Base-by-base conservation (phyloP, 1,284 basidiomycete species). In the Ustilago trichophora region DNA sequence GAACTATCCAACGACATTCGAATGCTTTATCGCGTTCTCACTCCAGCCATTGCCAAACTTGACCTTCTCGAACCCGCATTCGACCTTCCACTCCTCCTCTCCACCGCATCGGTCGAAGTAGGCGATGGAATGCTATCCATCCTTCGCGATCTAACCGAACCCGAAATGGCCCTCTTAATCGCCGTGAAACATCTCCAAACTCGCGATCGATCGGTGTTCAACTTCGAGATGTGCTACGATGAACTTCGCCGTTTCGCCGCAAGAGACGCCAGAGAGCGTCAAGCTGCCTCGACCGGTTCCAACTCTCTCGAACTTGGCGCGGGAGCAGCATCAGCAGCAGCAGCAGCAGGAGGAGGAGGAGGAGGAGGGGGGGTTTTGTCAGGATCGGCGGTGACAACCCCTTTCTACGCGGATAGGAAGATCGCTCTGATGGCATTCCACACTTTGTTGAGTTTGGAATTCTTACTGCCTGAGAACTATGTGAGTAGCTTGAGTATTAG, bases 161-260 rank as follows among this genome's bases (percentile, higher is more conserved):
- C 73, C 0, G 76, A 80, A 34, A 54, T 78, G n/a, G 69, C 75
- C 1, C 53, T 80, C 0, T 64, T 80, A 8, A 68, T 80, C 27
- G 51, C 78, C 2, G 59, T 78, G 33, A 76, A 75, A 38, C 78
- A 80, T n/a, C 49, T 80, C 0, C 69, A 73, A 40, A 58, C 64
- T 3, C 63, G 69, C 15, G 76, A 75, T 34, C 62, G 71, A 10
- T 33, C 41, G 18, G 55, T 72, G 18, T 80, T 80, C 55, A 80
- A 77, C 48, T 80, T 80, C 42, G 78, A 79, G 50, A 78, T 80
- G 76, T 67, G 63, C 22, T 75, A 74, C 29, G 65, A 75, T 34
- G 74, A 78, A 31, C 38, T 80, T 0, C 27, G 53, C 5, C 63
- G 72, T 3, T 80, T 78, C 40, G 77, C 57, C 6, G 41, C 56